phyloP scores from a whole-genome alignment of 352 stramenopile genomes.

The Globisporangium paddicum region DNA sequence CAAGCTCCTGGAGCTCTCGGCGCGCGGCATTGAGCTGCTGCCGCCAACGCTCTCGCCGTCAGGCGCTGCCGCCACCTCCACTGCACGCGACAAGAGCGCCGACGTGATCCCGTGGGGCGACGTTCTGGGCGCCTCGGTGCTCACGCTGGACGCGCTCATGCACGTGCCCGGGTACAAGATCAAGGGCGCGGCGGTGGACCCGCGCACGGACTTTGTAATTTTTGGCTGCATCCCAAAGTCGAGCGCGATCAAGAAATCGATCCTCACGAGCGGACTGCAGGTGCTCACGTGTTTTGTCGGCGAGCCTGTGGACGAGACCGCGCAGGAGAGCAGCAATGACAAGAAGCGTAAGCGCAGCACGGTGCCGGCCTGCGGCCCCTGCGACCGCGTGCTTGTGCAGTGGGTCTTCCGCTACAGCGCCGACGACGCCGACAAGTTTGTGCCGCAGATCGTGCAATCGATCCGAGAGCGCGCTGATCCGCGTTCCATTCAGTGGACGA shows the following conservation, averaged over 20 bases:
- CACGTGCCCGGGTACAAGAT: slow-evolving; percentile 7
- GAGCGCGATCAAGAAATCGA: slow-evolving; percentile 9
- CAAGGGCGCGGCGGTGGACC: neutral
- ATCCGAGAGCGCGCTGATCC: slow-evolving; percentile 45
- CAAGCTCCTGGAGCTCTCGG: slow-evolving; percentile 4
- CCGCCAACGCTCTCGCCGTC: neutral
- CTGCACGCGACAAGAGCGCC: neutral
- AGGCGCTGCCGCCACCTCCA: neutral
- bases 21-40: slow-evolving; percentile 10
- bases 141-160: neutral
- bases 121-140: slow-evolving; percentile 8
- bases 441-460: slow-evolving; percentile 29
- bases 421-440: slow-evolving; percentile 22
- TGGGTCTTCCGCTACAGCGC: slow-evolving; percentile 46
- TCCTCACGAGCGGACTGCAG: slow-evolving; percentile 8
- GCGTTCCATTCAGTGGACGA: neutral
- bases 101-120: slow-evolving; percentile 11
- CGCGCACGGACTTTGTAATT: slow-evolving; percentile 8
- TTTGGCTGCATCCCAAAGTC: slow-evolving; percentile 15
- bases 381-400: slow-evolving; percentile 28
- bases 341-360: slow-evolving; percentile 13
- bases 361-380: neutral
- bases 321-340: neutral
- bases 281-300: slow-evolving; percentile 10
- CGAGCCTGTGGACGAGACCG: neutral